Percentiles rank a stretch among this genome's conserved stretches.
phyloP scores from a whole-genome alignment of 148 eudicot genomes.

The Vaccinium vitisidaea region DNA sequence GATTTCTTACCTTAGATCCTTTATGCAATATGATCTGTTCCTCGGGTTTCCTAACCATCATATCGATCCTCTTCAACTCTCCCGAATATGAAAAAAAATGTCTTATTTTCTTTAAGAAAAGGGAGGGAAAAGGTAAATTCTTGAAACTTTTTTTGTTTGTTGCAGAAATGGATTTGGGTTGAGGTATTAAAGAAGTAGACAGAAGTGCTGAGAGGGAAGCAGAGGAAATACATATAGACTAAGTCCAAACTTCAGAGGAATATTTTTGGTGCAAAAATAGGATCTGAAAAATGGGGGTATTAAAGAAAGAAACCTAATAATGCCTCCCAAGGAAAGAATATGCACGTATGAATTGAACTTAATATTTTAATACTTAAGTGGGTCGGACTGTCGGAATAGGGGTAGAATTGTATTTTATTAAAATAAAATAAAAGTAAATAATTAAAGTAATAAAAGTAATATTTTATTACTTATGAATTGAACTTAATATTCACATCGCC shows the following conservation, averaged over 20 bases:
- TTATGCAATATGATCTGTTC: slow-evolving; percentile 22
- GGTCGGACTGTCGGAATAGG: no score
- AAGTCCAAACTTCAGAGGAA: slow-evolving; percentile 18
- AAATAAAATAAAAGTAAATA: neutral
- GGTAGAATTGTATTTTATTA: no score
- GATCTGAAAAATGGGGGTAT: slow-evolving; percentile 15
- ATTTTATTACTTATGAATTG: no score
- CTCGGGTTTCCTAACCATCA: slow-evolving; percentile 35
- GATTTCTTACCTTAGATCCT: slow-evolving; percentile 29
- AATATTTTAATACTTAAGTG: no score
- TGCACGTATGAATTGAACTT: no score
- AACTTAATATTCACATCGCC: no score
- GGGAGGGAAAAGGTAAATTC: neutral
- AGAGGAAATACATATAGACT: slow-evolving; percentile 14
- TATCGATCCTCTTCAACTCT: neutral
- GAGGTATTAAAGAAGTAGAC: neutral
- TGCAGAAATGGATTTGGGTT: neutral
- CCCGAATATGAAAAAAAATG: neutral
- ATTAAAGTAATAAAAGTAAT: neutral
- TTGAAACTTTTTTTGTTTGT: neutral
- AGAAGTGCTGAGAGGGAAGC: slow-evolving; percentile 20
- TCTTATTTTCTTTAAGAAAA: neutral
- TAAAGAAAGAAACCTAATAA: slow-evolving; percentile 15
- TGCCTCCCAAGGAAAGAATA: slow-evolving; percentile 7
- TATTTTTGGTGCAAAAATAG: slow-evolving; percentile 8